Percentiles rank a stretch among this genome's conserved stretches.
Evolutionary conservation across 2,329 filamentous ascomycete genomes (phyloP).

Genomic region (Fusarium sp.): DNA sequence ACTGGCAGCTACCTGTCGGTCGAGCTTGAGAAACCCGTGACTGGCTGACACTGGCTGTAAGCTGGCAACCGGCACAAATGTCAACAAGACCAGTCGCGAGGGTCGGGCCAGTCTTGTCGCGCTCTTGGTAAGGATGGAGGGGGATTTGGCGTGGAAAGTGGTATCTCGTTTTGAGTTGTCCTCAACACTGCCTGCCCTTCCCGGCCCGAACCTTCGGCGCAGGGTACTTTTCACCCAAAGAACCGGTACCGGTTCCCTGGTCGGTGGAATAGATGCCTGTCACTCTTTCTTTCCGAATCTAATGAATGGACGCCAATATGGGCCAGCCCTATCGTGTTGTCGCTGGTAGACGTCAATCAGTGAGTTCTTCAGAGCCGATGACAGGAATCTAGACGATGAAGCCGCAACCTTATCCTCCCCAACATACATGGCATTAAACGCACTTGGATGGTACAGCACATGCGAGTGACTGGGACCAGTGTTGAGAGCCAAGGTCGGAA

Average conservation of each 20-base stretch:
- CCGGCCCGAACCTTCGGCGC: background rate
- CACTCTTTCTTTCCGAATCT: background rate
- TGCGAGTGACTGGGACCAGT: too few relatives aligned
- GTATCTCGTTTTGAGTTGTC: background rate
- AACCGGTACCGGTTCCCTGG: background rate
- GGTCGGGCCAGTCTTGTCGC: background rate
- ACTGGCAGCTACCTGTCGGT: conserved; percentile 15
- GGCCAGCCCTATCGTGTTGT: background rate
- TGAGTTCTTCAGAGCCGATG: background rate
- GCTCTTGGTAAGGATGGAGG: background rate
- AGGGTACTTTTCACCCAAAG: background rate
- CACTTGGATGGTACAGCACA: background rate
- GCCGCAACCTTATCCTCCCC: background rate
- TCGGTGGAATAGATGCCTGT: background rate
- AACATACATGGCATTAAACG: background rate
- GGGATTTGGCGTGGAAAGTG: background rate
- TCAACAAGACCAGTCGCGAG: background rate
- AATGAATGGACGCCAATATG: background rate
- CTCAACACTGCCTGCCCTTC: background rate
- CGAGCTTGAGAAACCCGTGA: background rate
- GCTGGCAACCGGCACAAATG: background rate
- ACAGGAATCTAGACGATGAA: background rate
- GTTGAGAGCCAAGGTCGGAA: background rate
- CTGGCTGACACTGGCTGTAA: background rate
- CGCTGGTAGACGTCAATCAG: background rate